A percentile compares a stretch with the other conserved stretches of the same genome.
Conservation (phyloP, 2,329 filamentous ascomycete species). For the Graphilbum ipis-grandicollis region DNA sequence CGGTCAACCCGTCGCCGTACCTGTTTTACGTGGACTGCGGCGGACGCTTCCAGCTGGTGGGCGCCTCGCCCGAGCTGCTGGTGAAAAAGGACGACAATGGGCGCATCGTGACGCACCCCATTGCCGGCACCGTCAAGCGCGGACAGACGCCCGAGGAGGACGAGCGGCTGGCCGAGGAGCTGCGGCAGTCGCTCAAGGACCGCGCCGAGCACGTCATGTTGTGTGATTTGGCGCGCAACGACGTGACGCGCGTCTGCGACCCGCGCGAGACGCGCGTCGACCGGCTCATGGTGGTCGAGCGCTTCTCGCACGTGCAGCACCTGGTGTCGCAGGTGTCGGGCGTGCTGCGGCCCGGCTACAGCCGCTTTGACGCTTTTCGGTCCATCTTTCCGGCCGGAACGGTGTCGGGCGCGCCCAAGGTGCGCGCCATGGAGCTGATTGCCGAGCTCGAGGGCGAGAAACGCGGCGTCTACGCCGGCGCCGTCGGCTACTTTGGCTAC, state of each 20-base stretch:
- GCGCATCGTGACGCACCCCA: conserved; percentile 80
- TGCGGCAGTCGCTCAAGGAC: conserved; percentile 73
- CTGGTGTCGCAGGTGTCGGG: conserved; percentile 92
- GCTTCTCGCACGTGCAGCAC: conserved; percentile 95
- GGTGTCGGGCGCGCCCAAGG: conserved; percentile 88
- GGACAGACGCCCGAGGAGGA: conserved; percentile 72
- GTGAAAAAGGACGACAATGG: conserved; percentile 69
- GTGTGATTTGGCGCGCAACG: conserved; percentile 88
- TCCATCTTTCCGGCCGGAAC: conserved; percentile 96
- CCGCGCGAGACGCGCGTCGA: conserved; percentile 81
- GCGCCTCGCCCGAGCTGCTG: conserved; percentile 84
- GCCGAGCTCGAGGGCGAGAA: conserved; percentile 89
- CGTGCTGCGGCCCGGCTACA: conserved; percentile 65
- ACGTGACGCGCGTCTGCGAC: conserved; percentile 90
- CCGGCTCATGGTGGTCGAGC: conserved; percentile 82
- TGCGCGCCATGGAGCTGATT: conserved; percentile 92
- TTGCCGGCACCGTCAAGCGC: conserved; percentile 86
- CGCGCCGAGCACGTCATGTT: conserved; percentile 94
- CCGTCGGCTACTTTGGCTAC: conserved; percentile 94
- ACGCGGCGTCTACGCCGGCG: conserved; percentile 85
- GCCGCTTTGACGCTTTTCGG: conserved; percentile 86
- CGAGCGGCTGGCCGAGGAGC: conserved; percentile 56
- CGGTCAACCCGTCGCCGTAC: conserved; percentile 95
- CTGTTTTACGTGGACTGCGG: conserved; percentile 89
- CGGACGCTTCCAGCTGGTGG: conserved; percentile 85